Base-by-base conservation (phyloP, 164 flowering plant species). In the Santalum album region DNA sequence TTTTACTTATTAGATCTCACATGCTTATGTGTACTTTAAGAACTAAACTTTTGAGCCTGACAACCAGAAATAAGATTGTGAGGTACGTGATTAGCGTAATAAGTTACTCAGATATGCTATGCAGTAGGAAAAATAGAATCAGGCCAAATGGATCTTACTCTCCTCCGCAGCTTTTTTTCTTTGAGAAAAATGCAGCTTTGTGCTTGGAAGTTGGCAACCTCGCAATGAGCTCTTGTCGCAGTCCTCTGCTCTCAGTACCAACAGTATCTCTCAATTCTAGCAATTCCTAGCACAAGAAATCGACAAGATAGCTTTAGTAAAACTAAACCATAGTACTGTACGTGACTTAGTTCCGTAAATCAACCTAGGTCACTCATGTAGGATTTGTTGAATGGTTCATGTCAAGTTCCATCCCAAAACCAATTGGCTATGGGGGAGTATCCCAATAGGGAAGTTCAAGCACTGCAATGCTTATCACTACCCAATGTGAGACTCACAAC, bases 161-260 rank as follows among this genome's bases (percentile, higher is more conserved):
- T 1, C 0, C 7, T 1, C 0, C 7, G 18, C 12, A 7, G 20
- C 12, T 5, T 19, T 43, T 43, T n/a, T 43, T 43, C 46, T 43
- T 43, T 43, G 46, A 43, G 22, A 43, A 43, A 43, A 43, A 43
- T 43, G 46, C 0, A n/a, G 20, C 18, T 43, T 43, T 43, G 46
- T 43, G 46, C 21, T n/a, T 43, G 20, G 21, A 43, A 43, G 22
- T 43, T 43, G 46, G 46, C 46, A 43, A 11, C 46, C 20, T 43
- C 5, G 46, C 6, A n/a, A 43, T 43, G 46, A 43, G 46, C 22
- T n/a, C 46, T 43, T 43, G 6, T 19, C 21, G 46, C 21, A 43
- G 22, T 43, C 46, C 46, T 43, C 12, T 43, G 46, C 46, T 43
- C 46, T 43, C 46, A 0, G 22, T 43, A 6, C 46, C 46, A 43